These are phyloP conservation scores for Metarhizium robertsii DNA, from an alignment of 2,329 filamentous ascomycete species.

Conservation along the genomic window DNA sequence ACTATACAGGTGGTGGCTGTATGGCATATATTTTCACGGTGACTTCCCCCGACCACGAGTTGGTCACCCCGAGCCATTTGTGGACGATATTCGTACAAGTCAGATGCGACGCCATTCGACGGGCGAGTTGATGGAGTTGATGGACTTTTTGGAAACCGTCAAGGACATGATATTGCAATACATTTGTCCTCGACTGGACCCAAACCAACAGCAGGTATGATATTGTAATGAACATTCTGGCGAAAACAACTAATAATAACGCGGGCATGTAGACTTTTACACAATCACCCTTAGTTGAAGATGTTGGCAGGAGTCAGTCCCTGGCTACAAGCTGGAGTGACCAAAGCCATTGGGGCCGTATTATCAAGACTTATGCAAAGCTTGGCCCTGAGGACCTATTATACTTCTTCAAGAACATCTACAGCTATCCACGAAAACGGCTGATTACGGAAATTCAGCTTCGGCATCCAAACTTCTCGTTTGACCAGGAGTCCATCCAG, in stretches of 20 bases:
- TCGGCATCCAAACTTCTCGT: conserved; percentile 31
- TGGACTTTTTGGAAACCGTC: conserved; percentile 35
- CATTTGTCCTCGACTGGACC: conserved; percentile 36
- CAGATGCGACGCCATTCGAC: conserved; percentile 36
- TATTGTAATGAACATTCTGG: background rate
- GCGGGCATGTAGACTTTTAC: background rate
- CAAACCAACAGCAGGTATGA: conserved; percentile 25
- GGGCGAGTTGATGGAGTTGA: conserved; percentile 33
- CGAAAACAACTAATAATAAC: conserved; percentile 2
- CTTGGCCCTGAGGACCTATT: conserved; percentile 40
- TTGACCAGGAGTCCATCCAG: conserved; percentile 36
- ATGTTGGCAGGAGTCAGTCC: conserved; percentile 19
- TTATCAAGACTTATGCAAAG: conserved; percentile 38
- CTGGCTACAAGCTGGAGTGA: conserved; percentile 26
- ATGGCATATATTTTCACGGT: conserved; percentile 41
- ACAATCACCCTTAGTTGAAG: conserved; percentile 14
- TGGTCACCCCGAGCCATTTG: conserved; percentile 28
- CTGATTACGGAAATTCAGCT: conserved; percentile 33
- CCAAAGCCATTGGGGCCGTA: conserved; percentile 26
- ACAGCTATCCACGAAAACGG: conserved; percentile 34
- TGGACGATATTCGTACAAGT: conserved; percentile 30
- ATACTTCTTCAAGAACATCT: conserved; percentile 36
- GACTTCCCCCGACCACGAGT: conserved; percentile 27
- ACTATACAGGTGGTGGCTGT: conserved; percentile 46
- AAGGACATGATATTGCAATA: conserved; percentile 34